phyloP scores from a whole-genome alignment of 306 rosid species.

The Astragalus glycyphyllos region DNA sequence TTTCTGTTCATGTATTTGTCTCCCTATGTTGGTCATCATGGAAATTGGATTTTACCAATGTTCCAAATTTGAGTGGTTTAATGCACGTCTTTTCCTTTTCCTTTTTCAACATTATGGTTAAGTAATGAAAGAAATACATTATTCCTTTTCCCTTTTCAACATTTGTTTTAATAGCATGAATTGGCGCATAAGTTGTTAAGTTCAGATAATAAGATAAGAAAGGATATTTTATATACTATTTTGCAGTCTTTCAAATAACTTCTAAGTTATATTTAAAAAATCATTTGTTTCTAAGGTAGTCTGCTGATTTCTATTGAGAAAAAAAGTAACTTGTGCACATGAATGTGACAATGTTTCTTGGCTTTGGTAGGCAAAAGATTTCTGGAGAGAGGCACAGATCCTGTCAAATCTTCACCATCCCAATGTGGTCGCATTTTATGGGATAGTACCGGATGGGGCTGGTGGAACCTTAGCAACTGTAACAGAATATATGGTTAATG shows the following conservation, averaged over 20 bases:
- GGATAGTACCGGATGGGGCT: constrained; percentile 88
- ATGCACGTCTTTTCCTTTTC: background rate
- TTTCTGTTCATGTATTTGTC: no score
- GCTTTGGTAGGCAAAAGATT: constrained; percentile 78
- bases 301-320: background rate
- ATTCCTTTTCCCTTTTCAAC: background rate
- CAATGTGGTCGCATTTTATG: constrained; percentile 91
- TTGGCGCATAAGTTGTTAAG: constrained; percentile 9
- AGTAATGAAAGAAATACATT: background rate
- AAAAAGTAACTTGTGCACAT: constrained; percentile 9
- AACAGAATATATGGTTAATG: constrained; percentile 92
- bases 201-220: constrained; percentile 19
- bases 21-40: constrained; percentile 10
- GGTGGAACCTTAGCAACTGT: constrained; percentile 89
- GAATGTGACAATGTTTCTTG: constrained; percentile 39
- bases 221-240: background rate
- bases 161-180: no score
- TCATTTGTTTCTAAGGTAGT: constrained; percentile 12
- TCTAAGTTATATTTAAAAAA: background rate
- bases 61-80: constrained; percentile 9
- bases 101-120: background rate
- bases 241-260: constrained; percentile 2
- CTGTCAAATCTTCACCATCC: constrained; percentile 97
- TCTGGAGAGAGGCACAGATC: constrained; percentile 97
- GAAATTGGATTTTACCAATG: constrained; percentile 21